Conservation (phyloP, 2,329 filamentous ascomycete genomes). For the Ceratocystis ficicola region DNA sequence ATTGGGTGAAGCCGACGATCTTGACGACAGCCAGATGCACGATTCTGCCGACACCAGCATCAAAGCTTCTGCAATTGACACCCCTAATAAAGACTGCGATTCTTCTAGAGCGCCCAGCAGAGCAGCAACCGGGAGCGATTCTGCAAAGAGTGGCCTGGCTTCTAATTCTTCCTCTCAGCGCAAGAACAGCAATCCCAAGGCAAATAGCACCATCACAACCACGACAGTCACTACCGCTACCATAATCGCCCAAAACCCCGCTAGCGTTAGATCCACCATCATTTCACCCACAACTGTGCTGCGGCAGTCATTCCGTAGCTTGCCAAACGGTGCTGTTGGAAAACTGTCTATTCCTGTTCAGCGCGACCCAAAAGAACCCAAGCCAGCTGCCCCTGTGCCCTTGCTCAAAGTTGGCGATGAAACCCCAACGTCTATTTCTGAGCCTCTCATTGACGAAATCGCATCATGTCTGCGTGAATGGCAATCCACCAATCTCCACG, state of each 20-base stretch:
- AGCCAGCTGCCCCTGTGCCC: slow-evolving; percentile 82
- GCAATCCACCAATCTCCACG: slow-evolving; percentile 95
- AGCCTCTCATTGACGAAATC: slow-evolving; percentile 93
- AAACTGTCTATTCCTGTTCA: slow-evolving; percentile 38
- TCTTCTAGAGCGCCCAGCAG: slow-evolving; percentile 23
- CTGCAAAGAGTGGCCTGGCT: slow-evolving; percentile 43
- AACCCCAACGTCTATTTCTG: slow-evolving; percentile 74
- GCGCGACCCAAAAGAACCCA: slow-evolving; percentile 55
- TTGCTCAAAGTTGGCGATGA: slow-evolving; percentile 98
- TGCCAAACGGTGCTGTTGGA: slow-evolving; percentile 33
- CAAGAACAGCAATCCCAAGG: slow-evolving; percentile 26
- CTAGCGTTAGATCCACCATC: slow-evolving; percentile 18
- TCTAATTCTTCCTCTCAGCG: slow-evolving; percentile 28
- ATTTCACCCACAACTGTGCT: slow-evolving; percentile 19
- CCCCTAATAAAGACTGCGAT: slow-evolving; percentile 12
- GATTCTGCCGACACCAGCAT: slow-evolving; percentile 24
- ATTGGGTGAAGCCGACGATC: slow-evolving; percentile 58
- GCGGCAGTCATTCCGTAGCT: slow-evolving; percentile 27
- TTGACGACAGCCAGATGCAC: slow-evolving; percentile 33
- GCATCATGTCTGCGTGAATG: slow-evolving; percentile 93
- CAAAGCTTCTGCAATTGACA: neutral
- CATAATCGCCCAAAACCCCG: neutral
- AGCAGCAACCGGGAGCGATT: slow-evolving; percentile 31
- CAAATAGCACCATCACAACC: neutral
- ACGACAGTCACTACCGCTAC: neutral